Conservation (phyloP, 1,139 yeast species). For the Yamadazyma mexicana region DNA sequence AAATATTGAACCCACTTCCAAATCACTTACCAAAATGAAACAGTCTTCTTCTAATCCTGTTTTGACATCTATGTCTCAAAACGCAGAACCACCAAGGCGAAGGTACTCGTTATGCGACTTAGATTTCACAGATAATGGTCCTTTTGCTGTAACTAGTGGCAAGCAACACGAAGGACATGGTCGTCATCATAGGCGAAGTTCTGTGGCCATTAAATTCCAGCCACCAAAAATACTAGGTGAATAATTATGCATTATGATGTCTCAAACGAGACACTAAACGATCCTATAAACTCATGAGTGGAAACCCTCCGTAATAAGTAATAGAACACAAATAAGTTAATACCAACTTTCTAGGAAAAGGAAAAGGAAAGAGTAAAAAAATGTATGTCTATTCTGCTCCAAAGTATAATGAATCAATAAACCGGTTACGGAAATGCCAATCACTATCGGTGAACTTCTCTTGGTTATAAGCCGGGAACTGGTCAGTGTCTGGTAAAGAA, state of each 20-base stretch:
- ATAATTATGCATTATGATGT: not conserved
- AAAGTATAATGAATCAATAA: slow-evolving; percentile 75
- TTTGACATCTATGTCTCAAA: too few relatives aligned
- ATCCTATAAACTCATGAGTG: not conserved
- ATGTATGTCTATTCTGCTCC: slow-evolving; percentile 65
- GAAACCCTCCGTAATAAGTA: too few relatives aligned
- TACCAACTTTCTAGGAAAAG: too few relatives aligned
- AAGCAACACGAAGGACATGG: not conserved
- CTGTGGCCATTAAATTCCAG: slow-evolving; percentile 34
- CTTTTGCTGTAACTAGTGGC: slow-evolving; percentile 10
- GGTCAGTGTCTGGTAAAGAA: slow-evolving; percentile 25
- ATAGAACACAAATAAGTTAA: too few relatives aligned
- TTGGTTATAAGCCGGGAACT: slow-evolving; percentile 23
- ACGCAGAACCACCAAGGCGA: slow-evolving; percentile 4
- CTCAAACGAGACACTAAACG: not conserved
- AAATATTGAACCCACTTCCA: too few relatives aligned
- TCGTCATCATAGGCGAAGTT: slow-evolving; percentile 28
- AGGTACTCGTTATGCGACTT: slow-evolving; percentile 17
- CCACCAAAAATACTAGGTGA: slow-evolving; percentile 16
- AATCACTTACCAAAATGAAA: too few relatives aligned
- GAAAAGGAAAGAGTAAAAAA: too few relatives aligned
- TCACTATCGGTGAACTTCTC: slow-evolving; percentile 44
- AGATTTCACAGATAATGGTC: slow-evolving; percentile 8
- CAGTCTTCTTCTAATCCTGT: too few relatives aligned
- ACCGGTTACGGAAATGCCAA: slow-evolving; percentile 69